Evolutionary conservation across 2,329 filamentous ascomycete genomes (phyloP), one percentile per base, ranked within the genome.

Genomic region (Coleophoma cylindrospora): DNA sequence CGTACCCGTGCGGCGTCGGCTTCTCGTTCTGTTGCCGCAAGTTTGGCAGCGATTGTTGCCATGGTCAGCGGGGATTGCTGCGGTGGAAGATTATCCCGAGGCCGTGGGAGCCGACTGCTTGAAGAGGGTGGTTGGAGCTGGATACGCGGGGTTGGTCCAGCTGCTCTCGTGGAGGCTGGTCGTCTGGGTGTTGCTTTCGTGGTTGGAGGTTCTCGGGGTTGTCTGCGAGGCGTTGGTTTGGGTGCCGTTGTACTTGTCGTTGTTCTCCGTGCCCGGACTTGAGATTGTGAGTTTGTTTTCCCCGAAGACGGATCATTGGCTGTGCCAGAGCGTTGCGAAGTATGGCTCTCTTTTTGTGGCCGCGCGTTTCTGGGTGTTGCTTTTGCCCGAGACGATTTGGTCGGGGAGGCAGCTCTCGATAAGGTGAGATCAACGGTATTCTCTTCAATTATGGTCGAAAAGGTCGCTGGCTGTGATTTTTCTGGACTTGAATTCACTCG

Each of bases 1-100:
- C 81, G 70, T 0, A 84, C 80, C 21, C 81, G 73, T 1, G 81
- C 81, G 1, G 81, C 81, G 55, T 84, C 80, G 4, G 82, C 82
- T 48, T 84, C 80, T 15, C 79, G 73, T 55, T 85, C 82, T 0
- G 81, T 80, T 2, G 82, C 81, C 1, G 80, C 82, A 0, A 85
- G 70, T 64, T 85, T 85, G 27, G 80, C 80, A 0, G 79, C 77
- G 53, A 85, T 85, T 34, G 70, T 75, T 9, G 79, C 77, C 74
- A 83, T 82, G 17, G 76, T 82, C 3, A 84, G 64, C 0, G 80
- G 80, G 27, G 75, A 80, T 54, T 82, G 79, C 45, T 77, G 74
- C 10, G 64, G 58, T 4, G 55, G 47, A 11, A 57, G 52, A 9
- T 56, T 54, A 7, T 65, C 54, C 45, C 58, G 48, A 4, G 63